Evolutionary conservation across 257 asterid genomes (phyloP), one percentile per base, ranked within the genome.

Genomic region (Orobanche coerulescens): DNA sequence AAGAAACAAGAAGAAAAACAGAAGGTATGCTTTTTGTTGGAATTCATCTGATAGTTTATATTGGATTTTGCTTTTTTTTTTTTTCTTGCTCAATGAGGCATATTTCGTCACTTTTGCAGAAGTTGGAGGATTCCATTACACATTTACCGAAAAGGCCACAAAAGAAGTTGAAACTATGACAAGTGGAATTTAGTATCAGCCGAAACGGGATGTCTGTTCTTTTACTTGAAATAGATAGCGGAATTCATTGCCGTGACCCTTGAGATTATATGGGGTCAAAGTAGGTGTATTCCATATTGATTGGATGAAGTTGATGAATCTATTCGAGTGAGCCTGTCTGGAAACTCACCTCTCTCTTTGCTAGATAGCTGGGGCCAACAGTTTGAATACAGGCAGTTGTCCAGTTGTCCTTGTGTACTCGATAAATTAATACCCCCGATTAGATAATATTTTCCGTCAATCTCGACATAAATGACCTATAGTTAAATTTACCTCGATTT

Each of bases 131-230:
- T 22, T 67, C 69, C 6, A 46, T 42, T 18, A 56, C 61, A 15
- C 51, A 57, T 56, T 51, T 61, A 54, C 46, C 69, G 16, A 71
- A 66, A 56, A 59, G 61, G 69, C 77, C 75, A 30, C 75, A 79
- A 63, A 85, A 80, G 83, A 77, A 79, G 83, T 53, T 65, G 84
- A 88, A 85, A 73, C 51, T 61, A 58, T 80, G 82, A 73, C 40
- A 18, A 16, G 1, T 60, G 65, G 58, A 33, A 14, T 39, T 53
- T 34, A 6, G 23, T 37, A 22, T 57, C 46, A 43, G 28, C 52
- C 48, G 30, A 23, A 62, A 62, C 7, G 7, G 30, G 66, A 49
- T 19, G 62, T 43, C 25, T 47, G 40, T 50, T 20, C 15, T 16
- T 24, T 54, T 20, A 43, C 30, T 11, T 11, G 64, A 36, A 63